Conservation (phyloP, 2,329 filamentous ascomycete species). For the Monosporascus sp. region DNA sequence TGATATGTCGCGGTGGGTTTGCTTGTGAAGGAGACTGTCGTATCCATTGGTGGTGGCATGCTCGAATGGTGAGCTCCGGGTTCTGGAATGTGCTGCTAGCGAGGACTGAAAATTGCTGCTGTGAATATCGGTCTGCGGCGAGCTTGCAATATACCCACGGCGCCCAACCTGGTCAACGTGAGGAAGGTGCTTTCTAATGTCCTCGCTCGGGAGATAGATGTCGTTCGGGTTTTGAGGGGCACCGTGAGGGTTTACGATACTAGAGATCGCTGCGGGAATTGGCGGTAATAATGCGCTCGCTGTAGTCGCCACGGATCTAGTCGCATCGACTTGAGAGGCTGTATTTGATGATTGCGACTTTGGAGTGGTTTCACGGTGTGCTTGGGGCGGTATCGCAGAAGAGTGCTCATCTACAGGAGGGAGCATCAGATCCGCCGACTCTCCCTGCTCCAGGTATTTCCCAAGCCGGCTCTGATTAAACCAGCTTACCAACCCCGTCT, state of each 20-base stretch:
- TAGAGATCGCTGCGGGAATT: conserved; percentile 12
- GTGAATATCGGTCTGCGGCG: conserved; percentile 12
- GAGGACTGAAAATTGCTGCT: not conserved
- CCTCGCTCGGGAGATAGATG: conserved; percentile 27
- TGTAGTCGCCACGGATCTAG: conserved; percentile 6
- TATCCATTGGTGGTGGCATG: not conserved
- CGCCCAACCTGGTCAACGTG: conserved; percentile 12
- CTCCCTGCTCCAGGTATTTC: conserved; percentile 24
- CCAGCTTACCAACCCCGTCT: conserved; percentile 24
- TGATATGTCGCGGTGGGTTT: not conserved
- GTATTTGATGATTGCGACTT: conserved; percentile 8
- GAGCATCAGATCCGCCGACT: conserved; percentile 21
- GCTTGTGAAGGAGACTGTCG: not conserved
- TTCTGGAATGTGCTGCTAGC: not conserved
- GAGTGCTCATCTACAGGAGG: conserved; percentile 18
- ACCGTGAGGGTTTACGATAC: conserved; percentile 23
- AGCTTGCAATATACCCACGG: conserved; percentile 8
- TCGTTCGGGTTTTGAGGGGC: conserved; percentile 28
- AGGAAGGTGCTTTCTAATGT: conserved; percentile 22
- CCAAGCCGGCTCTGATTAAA: conserved; percentile 28
- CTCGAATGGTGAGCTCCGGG: not conserved
- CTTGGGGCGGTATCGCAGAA: conserved; percentile 11
- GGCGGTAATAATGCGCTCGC: conserved; percentile 14
- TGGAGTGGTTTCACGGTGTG: conserved; percentile 8
- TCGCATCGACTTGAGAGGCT: conserved; percentile 8